Percentiles rank a stretch among this genome's conserved stretches.
phyloP scores from a whole-genome alignment of 2,329 filamentous ascomycete genomes.

The Xylariomycetidae sp. region DNA sequence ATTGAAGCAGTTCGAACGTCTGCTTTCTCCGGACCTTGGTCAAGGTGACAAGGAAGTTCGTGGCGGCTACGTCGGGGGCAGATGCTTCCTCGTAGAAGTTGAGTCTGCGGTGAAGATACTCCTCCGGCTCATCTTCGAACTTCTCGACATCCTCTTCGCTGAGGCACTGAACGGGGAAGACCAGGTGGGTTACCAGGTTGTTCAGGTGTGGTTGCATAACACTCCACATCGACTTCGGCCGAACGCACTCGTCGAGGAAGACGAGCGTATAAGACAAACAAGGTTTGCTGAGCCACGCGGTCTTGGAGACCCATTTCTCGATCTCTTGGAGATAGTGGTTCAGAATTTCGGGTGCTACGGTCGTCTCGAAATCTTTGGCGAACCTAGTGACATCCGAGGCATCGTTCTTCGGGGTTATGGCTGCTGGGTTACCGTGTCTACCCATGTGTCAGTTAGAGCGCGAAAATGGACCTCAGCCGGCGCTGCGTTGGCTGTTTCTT shows the following conservation, averaged over 20 bases:
- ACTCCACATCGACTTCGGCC: slow-evolving; percentile 95
- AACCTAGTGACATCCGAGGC: slow-evolving; percentile 79
- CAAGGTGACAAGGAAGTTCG: slow-evolving; percentile 91
- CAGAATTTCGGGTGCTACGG: slow-evolving; percentile 91
- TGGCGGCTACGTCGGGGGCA: slow-evolving; percentile 89
- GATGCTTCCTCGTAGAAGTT: slow-evolving; percentile 98
- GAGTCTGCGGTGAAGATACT: slow-evolving; percentile 94
- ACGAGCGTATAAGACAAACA: slow-evolving; percentile 90
- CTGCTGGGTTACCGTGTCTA: slow-evolving; percentile 85
- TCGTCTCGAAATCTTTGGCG: slow-evolving; percentile 84
- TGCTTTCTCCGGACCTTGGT: slow-evolving; percentile 95
- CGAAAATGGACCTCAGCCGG: slow-evolving; percentile 1
- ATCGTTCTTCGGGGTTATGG: slow-evolving; percentile 69
- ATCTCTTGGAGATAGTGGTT: slow-evolving; percentile 93
- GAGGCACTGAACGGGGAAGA: slow-evolving; percentile 93
- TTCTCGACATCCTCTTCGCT: slow-evolving; percentile 88
- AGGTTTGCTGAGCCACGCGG: slow-evolving; percentile 89
- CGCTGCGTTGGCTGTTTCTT: slow-evolving; percentile 1
- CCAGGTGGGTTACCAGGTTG: slow-evolving; percentile 86
- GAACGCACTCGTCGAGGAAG: slow-evolving; percentile 95
- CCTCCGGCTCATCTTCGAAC: slow-evolving; percentile 89
- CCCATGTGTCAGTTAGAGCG: slow-evolving; percentile 19
- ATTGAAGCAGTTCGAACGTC: slow-evolving; percentile 89
- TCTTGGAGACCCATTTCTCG: slow-evolving; percentile 95
- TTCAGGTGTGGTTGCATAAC: slow-evolving; percentile 91